Conservation (phyloP, 352 stramenopile species). For the Aphanomyces cochlioides region DNA sequence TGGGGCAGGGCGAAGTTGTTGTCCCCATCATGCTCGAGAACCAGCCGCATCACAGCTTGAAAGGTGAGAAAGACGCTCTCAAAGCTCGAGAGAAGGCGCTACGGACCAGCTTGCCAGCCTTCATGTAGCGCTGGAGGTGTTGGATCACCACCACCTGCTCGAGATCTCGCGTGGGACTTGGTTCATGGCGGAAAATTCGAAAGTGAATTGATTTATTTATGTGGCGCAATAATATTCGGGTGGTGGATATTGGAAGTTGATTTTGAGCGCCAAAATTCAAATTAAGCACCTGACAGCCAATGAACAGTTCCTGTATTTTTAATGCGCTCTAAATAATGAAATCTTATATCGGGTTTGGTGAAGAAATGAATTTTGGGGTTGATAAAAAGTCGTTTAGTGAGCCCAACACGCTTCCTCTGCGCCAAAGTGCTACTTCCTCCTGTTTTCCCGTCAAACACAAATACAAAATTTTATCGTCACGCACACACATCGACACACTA, state of each 20-base stretch:
- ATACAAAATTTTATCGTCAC: too few species aligned
- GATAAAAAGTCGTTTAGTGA: not conserved
- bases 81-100: slow-evolving; percentile 2
- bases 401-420: too few species aligned
- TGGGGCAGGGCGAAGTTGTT: slow-evolving; percentile 25
- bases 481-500: too few species aligned
- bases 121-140: slow-evolving; percentile 4
- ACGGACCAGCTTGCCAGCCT: not conserved
- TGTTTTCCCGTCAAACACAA: too few species aligned
- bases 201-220: slow-evolving; percentile 12
- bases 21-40: slow-evolving; percentile 5
- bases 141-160: not conserved
- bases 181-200: slow-evolving; percentile 9
- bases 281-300: slow-evolving; percentile 3
- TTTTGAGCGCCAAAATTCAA: slow-evolving; percentile 20
- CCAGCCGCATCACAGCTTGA: slow-evolving; percentile 18
- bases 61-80: slow-evolving; percentile 29
- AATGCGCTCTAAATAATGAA: slow-evolving; percentile 1
- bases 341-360: slow-evolving; percentile 7
- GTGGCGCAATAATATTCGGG: slow-evolving; percentile 2
- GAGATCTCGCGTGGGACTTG: not conserved
- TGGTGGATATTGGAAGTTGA: slow-evolving; percentile 14
- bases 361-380: slow-evolving; percentile 16
- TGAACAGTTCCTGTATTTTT: slow-evolving; percentile 5
- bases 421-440: too few species aligned